These are phyloP conservation scores for Puccinia triticina DNA, from an alignment of 1,284 basidiomycete species.

Conservation along the genomic window DNA sequence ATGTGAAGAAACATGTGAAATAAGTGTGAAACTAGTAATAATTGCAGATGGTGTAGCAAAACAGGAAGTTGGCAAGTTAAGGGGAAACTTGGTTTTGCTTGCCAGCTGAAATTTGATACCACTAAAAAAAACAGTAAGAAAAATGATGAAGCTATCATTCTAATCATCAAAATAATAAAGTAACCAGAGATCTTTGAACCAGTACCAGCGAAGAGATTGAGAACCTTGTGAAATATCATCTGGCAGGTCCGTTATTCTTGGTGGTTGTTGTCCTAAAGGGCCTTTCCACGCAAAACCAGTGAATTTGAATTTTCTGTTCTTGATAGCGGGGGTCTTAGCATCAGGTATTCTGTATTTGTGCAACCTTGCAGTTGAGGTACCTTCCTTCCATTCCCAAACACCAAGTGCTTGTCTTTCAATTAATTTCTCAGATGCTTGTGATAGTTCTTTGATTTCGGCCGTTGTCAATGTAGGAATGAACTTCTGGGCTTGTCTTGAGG, in stretches of 20 bases:
- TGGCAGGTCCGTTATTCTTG: background rate
- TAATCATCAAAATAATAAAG: conserved; percentile 17
- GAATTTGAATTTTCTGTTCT: background rate
- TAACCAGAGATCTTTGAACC: conserved; percentile 17
- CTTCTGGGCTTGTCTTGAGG: background rate
- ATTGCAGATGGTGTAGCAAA: too few species aligned
- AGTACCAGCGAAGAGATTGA: conserved; percentile 7
- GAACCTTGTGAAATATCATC: background rate
- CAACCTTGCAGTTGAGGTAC: background rate
- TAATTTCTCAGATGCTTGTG: background rate
- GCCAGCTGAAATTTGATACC: conserved; percentile 16
- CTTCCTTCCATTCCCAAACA: conserved; percentile 15
- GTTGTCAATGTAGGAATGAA: background rate
- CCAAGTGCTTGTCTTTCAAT: background rate
- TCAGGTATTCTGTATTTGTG: background rate
- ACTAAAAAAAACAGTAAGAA: conserved; percentile 17
- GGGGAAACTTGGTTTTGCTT: background rate
- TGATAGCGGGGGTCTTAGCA: background rate
- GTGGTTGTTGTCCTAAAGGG: background rate
- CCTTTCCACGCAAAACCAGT: background rate
- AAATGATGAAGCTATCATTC: conserved; percentile 15
- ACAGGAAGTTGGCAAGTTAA: background rate
- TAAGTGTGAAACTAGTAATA: too few species aligned
- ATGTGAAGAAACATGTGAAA: too few species aligned
- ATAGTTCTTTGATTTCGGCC: background rate